Conservation (phyloP, 2,329 filamentous ascomycete species). For the Lasiodiplodia sp. region DNA sequence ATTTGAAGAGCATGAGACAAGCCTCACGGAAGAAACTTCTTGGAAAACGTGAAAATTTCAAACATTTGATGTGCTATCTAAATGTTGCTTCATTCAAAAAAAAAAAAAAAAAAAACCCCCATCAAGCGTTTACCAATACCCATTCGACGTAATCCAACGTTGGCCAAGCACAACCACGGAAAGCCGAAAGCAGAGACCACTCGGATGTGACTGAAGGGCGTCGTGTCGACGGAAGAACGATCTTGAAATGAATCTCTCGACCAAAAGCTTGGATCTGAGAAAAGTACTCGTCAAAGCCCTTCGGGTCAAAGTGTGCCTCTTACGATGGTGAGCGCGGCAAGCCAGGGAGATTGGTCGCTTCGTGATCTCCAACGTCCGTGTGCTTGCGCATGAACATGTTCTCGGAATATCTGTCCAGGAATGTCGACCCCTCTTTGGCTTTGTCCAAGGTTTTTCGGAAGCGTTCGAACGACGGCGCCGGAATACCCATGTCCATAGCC, state of each 20-base stretch:
- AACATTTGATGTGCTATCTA: too few species aligned
- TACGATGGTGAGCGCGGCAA: slow-evolving; percentile 22
- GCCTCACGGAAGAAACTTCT: too few species aligned
- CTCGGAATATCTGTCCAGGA: background rate
- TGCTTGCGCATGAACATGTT: too few species aligned
- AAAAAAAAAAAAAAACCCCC: too few species aligned
- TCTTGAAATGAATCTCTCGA: slow-evolving; percentile 11
- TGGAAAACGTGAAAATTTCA: too few species aligned
- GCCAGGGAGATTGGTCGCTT: slow-evolving; percentile 21
- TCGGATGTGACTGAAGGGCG: slow-evolving; percentile 46
- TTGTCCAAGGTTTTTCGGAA: too few species aligned
- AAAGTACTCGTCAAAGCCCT: slow-evolving; percentile 26
- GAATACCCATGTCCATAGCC: background rate
- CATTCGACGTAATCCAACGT: too few species aligned
- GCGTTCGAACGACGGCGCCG: background rate
- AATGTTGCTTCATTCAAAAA: accelerated
- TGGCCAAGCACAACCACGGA: too few species aligned
- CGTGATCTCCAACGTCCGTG: slow-evolving; percentile 26
- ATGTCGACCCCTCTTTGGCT: background rate
- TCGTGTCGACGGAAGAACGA: slow-evolving; percentile 18
- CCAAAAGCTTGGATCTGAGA: slow-evolving; percentile 25
- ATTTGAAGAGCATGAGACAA: too few species aligned
- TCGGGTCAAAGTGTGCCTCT: slow-evolving; percentile 23
- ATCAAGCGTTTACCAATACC: too few species aligned
- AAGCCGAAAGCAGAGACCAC: slow-evolving; percentile 18